Evolutionary conservation across 441 rosid genomes (phyloP).

Genomic region (Dalechampia spathulata): DNA sequence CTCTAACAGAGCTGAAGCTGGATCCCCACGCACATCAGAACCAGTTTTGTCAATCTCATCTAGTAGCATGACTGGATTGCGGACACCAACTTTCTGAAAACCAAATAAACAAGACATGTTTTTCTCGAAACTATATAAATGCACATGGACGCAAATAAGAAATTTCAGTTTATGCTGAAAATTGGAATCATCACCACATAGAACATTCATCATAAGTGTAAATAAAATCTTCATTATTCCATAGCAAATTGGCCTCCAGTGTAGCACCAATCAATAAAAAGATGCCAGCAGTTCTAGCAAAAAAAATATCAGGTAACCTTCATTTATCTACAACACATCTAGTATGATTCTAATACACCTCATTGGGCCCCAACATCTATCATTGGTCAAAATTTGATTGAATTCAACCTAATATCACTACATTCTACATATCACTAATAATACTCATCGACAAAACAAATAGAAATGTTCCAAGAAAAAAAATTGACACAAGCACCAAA

Average conservation of each 20-base stretch:
- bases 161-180: not conserved
- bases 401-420: too few relatives aligned
- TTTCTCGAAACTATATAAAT: conserved; percentile 5
- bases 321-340: too few relatives aligned
- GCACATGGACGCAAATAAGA: not conserved
- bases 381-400: too few relatives aligned
- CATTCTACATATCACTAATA: too few relatives aligned
- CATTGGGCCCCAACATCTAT: too few relatives aligned
- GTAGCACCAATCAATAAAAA: conserved; percentile 4
- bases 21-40: conserved; percentile 97
- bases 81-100: conserved; percentile 75
- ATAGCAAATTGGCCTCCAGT: conserved; percentile 1
- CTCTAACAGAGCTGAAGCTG: conserved; percentile 97
- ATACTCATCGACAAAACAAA: too few relatives aligned
- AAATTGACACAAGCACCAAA: too few relatives aligned
- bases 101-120: conserved; percentile 22
- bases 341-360: too few relatives aligned
- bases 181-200: conserved; percentile 1
- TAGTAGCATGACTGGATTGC: conserved; percentile 96
- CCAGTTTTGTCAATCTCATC: conserved; percentile 99
- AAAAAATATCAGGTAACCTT: too few relatives aligned
- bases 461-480: too few relatives aligned
- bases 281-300: too few relatives aligned
- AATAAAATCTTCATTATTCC: not conserved
- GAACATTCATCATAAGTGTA: conserved; percentile 2